These are phyloP conservation scores for Rhodosporidiobolus sp. DNA, from an alignment of 768 basidiomycete species.

Conservation along the genomic window DNA sequence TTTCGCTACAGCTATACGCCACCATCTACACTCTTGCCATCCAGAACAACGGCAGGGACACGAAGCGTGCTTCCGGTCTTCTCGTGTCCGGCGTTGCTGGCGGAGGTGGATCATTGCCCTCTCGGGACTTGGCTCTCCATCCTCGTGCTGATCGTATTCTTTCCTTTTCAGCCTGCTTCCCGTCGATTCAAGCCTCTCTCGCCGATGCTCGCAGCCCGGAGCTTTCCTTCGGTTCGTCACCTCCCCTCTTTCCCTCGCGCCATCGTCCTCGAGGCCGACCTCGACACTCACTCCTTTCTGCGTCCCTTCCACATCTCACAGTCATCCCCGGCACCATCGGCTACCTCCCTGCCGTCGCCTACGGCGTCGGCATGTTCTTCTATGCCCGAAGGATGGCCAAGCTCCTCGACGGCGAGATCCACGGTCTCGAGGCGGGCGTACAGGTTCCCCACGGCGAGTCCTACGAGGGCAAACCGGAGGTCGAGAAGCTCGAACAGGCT, in stretches of 20 bases:
- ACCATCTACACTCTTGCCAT: constrained; percentile 36
- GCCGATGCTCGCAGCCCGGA: constrained; percentile 40
- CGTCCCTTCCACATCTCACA: neutral
- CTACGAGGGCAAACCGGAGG: too few species aligned
- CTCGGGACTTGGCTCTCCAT: neutral
- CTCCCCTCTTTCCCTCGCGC: neutral
- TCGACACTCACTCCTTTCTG: neutral
- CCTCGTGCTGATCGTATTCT: constrained; percentile 43
- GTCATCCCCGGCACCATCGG: neutral
- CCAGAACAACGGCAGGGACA: constrained; percentile 18
- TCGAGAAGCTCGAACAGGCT: too few species aligned
- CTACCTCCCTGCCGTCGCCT: neutral
- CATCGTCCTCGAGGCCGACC: too few species aligned
- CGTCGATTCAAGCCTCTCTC: constrained; percentile 49
- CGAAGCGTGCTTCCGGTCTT: constrained; percentile 46
- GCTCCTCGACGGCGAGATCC: too few species aligned
- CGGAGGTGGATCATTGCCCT: constrained; percentile 3
- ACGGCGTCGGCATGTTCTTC: constrained; percentile 47
- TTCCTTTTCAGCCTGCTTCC: too few species aligned
- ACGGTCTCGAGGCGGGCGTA: too few species aligned
- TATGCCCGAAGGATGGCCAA: too few species aligned
- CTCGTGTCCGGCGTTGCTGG: constrained; percentile 38
- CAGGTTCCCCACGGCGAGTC: too few species aligned
- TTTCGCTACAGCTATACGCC: too few species aligned
- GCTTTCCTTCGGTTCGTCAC: constrained; percentile 20